Conservation (phyloP, 1,139 yeast species). For the Magnusiomyces ingens region DNA sequence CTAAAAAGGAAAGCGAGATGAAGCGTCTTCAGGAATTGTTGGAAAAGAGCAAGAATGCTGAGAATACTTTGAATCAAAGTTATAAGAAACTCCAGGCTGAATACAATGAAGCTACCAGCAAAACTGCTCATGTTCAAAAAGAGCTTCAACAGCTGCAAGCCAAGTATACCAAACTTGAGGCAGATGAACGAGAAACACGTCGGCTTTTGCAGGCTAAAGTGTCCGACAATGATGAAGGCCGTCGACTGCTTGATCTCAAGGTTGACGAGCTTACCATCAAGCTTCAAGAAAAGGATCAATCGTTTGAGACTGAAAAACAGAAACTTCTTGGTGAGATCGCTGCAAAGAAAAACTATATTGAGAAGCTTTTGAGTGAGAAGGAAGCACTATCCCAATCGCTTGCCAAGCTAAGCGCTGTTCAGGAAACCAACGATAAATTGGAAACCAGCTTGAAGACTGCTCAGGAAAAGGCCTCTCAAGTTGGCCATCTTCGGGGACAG, state of each 20-base stretch:
- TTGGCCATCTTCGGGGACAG: constrained; percentile 21
- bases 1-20: constrained; percentile 37
- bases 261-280: constrained; percentile 21
- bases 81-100: constrained; percentile 17
- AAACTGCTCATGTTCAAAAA: constrained; percentile 18
- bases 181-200: constrained; percentile 25
- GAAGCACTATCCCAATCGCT: constrained; percentile 18
- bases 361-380: constrained; percentile 21
- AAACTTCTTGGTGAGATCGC: constrained; percentile 23
- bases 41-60: constrained; percentile 25
- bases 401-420: constrained; percentile 16
- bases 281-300: constrained; percentile 27
- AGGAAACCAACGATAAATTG: constrained; percentile 21
- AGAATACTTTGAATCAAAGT: constrained; percentile 4
- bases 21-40: constrained; percentile 25
- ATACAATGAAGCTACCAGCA: constrained; percentile 18
- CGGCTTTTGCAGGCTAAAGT: constrained; percentile 27
- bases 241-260: constrained; percentile 22
- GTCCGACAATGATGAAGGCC: constrained; percentile 23
- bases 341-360: constrained; percentile 25
- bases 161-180: constrained; percentile 26
- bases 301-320: constrained; percentile 20
- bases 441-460: constrained; percentile 23
- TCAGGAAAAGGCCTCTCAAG: constrained; percentile 20
- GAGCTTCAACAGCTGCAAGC: constrained; percentile 26